Evolutionary conservation across 306 rosid species (phyloP).

Genomic region (Quillaja saponaria): DNA sequence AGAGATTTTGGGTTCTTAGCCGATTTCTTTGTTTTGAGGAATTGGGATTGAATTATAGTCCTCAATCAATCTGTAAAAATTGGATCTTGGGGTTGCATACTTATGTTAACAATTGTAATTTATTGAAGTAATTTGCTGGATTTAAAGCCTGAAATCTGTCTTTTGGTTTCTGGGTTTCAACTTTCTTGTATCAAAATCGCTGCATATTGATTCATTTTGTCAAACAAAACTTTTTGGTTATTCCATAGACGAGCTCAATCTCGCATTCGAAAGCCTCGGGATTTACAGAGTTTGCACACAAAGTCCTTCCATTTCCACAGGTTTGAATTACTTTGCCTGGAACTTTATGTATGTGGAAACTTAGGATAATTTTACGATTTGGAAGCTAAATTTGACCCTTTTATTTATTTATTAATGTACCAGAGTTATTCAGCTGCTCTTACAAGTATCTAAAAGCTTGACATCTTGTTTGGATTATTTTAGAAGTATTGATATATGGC

Average conservation of each 20-base stretch:
- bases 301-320: constrained; percentile 23
- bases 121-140: not conserved
- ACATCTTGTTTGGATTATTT: constrained; percentile 20
- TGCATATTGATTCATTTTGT: no score
- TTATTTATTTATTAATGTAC: not conserved
- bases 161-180: constrained; percentile 19
- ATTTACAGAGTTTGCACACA: not conserved
- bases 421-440: constrained; percentile 17
- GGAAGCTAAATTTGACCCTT: constrained; percentile 26
- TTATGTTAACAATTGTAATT: not conserved
- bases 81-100: not conserved
- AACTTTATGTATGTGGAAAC: constrained; percentile 19
- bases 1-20: not conserved
- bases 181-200: no score
- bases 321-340: constrained; percentile 24
- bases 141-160: constrained; percentile 2
- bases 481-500: constrained; percentile 45
- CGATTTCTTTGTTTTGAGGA: not conserved
- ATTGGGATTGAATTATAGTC: not conserved
- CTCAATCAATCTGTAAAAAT: not conserved
- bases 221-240: no score
- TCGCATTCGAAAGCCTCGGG: no score
- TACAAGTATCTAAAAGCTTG: constrained; percentile 6
- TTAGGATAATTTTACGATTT: constrained; percentile 6
- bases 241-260: no score